Conservation (phyloP, 129 eudicot genomes). For the Pseudognaphalium luteoalbum region DNA sequence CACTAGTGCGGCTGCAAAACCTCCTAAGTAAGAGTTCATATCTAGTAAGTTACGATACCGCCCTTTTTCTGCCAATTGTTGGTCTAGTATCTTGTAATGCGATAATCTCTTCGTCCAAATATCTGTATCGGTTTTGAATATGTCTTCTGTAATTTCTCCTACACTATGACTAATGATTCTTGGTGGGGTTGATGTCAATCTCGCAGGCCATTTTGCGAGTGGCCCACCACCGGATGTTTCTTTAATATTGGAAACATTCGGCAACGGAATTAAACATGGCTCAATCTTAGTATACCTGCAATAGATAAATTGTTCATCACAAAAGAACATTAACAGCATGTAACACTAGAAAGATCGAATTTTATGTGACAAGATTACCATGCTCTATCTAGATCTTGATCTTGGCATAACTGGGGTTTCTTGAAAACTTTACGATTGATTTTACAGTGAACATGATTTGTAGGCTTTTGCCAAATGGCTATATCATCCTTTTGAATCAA, state of each 20-base stretch:
- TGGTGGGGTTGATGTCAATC: slow-evolving; percentile 82
- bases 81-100: slow-evolving; percentile 56
- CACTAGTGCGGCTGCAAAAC: slow-evolving; percentile 83
- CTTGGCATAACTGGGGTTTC: slow-evolving; percentile 65
- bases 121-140: slow-evolving; percentile 44
- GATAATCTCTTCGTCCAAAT: slow-evolving; percentile 68
- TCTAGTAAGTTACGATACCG: slow-evolving; percentile 87
- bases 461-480: slow-evolving; percentile 88
- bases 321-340: neutral
- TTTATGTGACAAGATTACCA: slow-evolving; percentile 48
- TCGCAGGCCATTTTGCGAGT: slow-evolving; percentile 72
- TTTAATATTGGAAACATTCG: slow-evolving; percentile 59
- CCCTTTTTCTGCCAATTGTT: slow-evolving; percentile 68
- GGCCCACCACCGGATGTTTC: slow-evolving; percentile 81
- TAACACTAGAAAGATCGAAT: neutral
- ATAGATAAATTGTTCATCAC: neutral
- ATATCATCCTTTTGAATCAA: slow-evolving; percentile 60
- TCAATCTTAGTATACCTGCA: slow-evolving; percentile 86
- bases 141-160: slow-evolving; percentile 62
- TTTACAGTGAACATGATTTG: slow-evolving; percentile 77
- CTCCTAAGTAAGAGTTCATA: slow-evolving; percentile 91
- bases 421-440: slow-evolving; percentile 61
- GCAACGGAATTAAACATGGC: slow-evolving; percentile 75
- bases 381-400: slow-evolving; percentile 61
- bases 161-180: slow-evolving; percentile 58